Evolutionary conservation across 1,284 basidiomycete genomes (phyloP), one percentile per base, ranked within the genome.

Genomic region (Fistulinella cinereoalba): DNA sequence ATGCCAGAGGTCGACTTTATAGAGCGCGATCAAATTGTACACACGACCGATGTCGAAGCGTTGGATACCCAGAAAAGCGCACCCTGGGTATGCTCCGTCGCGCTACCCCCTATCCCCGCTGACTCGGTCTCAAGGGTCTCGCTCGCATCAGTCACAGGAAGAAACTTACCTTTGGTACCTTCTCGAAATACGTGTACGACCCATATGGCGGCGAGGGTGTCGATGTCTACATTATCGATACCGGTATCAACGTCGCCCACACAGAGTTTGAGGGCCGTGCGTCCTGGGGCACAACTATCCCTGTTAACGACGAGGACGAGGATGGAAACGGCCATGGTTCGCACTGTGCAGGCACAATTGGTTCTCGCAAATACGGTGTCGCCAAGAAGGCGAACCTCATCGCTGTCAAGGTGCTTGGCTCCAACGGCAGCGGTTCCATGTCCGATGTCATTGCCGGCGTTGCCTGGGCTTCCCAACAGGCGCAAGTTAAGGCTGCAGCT

Each of bases 321-420:
- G 92, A 95, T 60, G 79, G 76, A 37, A 84, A 85, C 51, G 83
- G 82, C 44, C 82, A 85, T 45, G 82, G 82, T 42, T 83, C 89
- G 34, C 92, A 96, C 70, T 92, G 90, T 58, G 89, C 90, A 37
- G 88, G 88, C 44, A 91, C 85, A 23, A 85, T 90, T 51, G 92
- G 81, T 18, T 89, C 86, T 15, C 69, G 71, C 60, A 74, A 84
- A 64, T 96, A 91, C 61, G 97, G 97, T 72, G 92, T 99, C 38
- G 95, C 97, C 47, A 99, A 98, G 83, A 80, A 80, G 57, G 95
- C 94, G 40, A 81, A 89, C 50, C 79, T 99, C 54, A 83, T 93
- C 55, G 97, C 97, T 41, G 96, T 99, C 73, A 99, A 99, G 80
- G 97, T 99, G 19, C 81, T 99, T 44, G 92, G 93, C 23, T 83